Evolutionary conservation across 108 stramenopile genomes (phyloP).

Genomic region (Fistulifera solaris): DNA sequence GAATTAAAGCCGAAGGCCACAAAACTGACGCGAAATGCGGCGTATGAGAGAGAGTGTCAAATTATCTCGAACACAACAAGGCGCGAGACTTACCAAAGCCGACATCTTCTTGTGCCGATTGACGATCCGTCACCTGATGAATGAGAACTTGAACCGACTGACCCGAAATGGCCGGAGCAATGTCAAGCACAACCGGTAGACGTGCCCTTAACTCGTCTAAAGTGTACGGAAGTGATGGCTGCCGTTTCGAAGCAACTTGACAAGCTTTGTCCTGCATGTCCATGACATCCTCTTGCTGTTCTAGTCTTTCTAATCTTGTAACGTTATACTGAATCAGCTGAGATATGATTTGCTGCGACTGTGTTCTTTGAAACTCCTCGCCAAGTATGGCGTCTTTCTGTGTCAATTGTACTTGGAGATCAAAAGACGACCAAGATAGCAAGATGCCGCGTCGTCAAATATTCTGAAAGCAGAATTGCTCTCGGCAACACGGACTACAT

Average conservation of each 20-base stretch:
- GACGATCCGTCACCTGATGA: constrained; percentile 58
- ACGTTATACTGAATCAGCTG: neutral
- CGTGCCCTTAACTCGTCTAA: constrained; percentile 40
- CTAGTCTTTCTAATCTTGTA: constrained; percentile 15
- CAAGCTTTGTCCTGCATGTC: constrained; percentile 67
- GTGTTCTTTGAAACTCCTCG: neutral
- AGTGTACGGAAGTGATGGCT: constrained; percentile 40
- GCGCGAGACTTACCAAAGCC: constrained; percentile 46
- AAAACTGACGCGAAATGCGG: constrained; percentile 45
- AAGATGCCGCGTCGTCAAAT: neutral
- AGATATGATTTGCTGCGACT: neutral
- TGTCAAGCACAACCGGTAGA: constrained; percentile 47
- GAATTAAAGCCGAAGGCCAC: constrained; percentile 79
- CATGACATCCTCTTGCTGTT: constrained; percentile 52
- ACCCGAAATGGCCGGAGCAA: constrained; percentile 13
- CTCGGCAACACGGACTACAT: neutral
- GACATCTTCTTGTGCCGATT: constrained; percentile 71
- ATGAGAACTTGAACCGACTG: constrained; percentile 24
- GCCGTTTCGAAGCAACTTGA: constrained; percentile 37
- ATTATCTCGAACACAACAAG: neutral
- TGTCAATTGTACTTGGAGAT: neutral
- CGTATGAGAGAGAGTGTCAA: neutral
- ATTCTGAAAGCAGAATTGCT: too few species aligned
- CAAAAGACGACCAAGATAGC: neutral
- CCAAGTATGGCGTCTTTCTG: neutral